Conservation (phyloP, 345 rosid species). For the Firmiana major region DNA sequence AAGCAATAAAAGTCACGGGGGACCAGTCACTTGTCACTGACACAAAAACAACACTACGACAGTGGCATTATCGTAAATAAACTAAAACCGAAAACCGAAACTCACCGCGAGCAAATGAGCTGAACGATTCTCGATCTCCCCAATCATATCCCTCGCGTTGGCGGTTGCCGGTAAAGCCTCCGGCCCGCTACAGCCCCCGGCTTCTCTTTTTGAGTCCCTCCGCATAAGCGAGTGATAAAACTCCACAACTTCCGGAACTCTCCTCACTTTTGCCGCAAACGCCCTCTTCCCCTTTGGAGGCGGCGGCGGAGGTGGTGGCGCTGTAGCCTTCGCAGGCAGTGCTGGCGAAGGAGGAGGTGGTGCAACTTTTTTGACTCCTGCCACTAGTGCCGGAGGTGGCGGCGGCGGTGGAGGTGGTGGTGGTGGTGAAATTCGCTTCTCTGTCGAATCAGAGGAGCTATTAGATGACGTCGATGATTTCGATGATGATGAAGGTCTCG, state of each 20-base stretch:
- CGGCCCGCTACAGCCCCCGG: constrained; percentile 38
- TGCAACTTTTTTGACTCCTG: neutral
- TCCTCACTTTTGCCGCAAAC: constrained; percentile 63
- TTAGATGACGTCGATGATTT: constrained; percentile 14
- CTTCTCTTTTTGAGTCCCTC: constrained; percentile 74
- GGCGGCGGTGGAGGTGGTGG: constrained; percentile 32
- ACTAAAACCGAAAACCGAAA: constrained; percentile 17
- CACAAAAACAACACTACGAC: neutral
- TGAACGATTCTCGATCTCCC: constrained; percentile 98
- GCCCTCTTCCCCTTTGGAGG: constrained; percentile 44
- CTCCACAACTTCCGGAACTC: constrained; percentile 96
- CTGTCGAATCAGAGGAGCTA: constrained; percentile 22
- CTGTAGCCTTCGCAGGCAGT: constrained; percentile 13
- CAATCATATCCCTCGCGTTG: constrained; percentile 91
- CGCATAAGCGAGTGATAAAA: constrained; percentile 95
- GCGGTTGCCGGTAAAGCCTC: constrained; percentile 46
- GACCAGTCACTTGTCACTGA: constrained; percentile 18
- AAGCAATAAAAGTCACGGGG: constrained; percentile 23
- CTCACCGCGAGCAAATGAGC: constrained; percentile 84
- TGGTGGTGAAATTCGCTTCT: constrained; percentile 28
- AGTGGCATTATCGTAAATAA: constrained; percentile 44
- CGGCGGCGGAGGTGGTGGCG: constrained; percentile 73
- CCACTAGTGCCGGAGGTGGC: neutral
- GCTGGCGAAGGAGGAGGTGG: constrained; percentile 39
- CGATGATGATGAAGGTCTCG: constrained; percentile 42